These are phyloP conservation scores for Populus hybrid DNA, from an alignment of 441 rosid species.

Conservation along the genomic window DNA sequence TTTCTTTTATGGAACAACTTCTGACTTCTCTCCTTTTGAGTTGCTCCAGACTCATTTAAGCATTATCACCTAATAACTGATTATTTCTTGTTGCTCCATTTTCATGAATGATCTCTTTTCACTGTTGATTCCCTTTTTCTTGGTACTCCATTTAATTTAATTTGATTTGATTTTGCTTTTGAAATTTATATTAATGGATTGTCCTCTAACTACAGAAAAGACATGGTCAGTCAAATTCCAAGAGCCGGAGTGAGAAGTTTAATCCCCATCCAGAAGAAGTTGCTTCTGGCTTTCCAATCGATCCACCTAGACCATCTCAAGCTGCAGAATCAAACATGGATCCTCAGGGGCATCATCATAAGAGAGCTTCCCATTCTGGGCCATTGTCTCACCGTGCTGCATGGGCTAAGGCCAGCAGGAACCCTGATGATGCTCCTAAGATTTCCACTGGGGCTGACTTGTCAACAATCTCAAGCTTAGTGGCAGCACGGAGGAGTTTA, in stretches of 20 bases:
- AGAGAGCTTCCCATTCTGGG: conserved; percentile 91
- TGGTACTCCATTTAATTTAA: neutral
- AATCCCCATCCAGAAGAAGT: conserved; percentile 95
- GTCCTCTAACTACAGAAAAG: conserved; percentile 55
- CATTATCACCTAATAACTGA: neutral
- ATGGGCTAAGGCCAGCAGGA: conserved; percentile 66
- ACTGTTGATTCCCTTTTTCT: neutral
- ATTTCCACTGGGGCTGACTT: conserved; percentile 53
- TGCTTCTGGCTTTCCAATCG: conserved; percentile 96
- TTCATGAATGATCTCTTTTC: neutral
- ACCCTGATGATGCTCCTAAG: conserved; percentile 60
- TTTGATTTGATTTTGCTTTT: neutral
- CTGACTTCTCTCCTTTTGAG: too few relatives aligned
- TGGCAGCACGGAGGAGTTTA: conserved; percentile 52
- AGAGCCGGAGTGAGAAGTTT: conserved; percentile 95
- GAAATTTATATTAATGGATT: neutral
- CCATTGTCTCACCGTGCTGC: conserved; percentile 76
- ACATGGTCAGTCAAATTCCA: conserved; percentile 65
- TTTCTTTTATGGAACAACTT: neutral
- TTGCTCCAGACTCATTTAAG: neutral
- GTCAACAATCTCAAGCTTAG: conserved; percentile 52
- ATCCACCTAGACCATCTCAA: conserved; percentile 91
- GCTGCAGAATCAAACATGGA: conserved; percentile 54
- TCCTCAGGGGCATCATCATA: conserved; percentile 57
- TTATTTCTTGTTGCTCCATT: neutral